These are phyloP conservation scores for Ceratocystiopsis sp. DNA, from an alignment of 2,329 filamentous ascomycete genomes.

Conservation along the genomic window DNA sequence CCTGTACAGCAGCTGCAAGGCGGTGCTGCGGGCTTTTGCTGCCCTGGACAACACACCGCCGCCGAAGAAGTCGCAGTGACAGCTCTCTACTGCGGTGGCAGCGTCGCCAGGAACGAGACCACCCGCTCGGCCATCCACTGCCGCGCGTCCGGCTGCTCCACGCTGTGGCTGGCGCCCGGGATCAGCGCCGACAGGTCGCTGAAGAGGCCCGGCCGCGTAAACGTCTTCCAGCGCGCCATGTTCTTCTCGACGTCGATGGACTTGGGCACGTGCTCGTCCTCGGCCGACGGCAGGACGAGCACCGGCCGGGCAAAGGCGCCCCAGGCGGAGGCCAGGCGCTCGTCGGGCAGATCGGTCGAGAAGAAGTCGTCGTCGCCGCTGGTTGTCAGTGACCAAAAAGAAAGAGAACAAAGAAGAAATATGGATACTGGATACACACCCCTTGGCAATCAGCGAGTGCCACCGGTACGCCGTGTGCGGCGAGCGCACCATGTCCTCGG, in stretches of 20 bases:
- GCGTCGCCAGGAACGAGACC: constrained; percentile 24
- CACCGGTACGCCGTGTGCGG: constrained; percentile 37
- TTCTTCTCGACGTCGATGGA: constrained; percentile 39
- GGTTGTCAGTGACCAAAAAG: neutral
- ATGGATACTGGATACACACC: constrained; percentile 11
- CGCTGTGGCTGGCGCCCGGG: constrained; percentile 33
- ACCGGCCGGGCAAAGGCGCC: constrained; percentile 41
- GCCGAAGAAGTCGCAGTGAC: neutral
- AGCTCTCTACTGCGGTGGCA: constrained; percentile 8
- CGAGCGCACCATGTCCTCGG: constrained; percentile 18
- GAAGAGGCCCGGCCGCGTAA: constrained; percentile 24
- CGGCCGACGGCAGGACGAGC: constrained; percentile 45
- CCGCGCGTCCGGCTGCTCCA: constrained; percentile 27
- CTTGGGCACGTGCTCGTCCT: constrained; percentile 47
- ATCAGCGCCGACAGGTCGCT: constrained; percentile 35
- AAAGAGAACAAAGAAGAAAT: neutral
- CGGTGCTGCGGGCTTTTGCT: constrained; percentile 1
- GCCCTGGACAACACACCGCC: neutral
- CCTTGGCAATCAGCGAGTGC: constrained; percentile 30
- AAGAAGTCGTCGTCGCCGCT: constrained; percentile 76
- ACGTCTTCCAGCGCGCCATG: constrained; percentile 36
- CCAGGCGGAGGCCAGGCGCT: constrained; percentile 46
- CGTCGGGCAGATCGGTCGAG: constrained; percentile 52
- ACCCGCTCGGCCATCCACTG: constrained; percentile 33
- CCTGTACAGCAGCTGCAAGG: constrained; percentile 1